These are phyloP conservation scores for Yamagishiella unicocca DNA, from an alignment of 139 green algal species.

Conservation along the genomic window DNA sequence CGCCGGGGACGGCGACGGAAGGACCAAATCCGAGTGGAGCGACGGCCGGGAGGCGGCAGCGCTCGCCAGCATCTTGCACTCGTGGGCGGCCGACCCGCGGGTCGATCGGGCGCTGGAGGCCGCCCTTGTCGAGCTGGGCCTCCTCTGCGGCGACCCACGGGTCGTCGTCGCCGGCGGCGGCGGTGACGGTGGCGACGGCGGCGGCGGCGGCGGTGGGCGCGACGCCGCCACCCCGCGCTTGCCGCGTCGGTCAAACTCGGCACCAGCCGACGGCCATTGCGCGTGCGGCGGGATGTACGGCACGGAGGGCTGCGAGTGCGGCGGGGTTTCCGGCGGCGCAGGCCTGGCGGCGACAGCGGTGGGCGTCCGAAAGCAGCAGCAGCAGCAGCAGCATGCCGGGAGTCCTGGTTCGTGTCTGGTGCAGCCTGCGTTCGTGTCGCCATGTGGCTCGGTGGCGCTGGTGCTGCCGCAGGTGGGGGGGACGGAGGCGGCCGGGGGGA, in stretches of 20 bases:
- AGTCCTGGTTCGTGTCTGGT: neutral
- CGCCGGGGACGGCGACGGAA: neutral
- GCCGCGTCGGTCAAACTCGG: neutral
- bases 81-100: neutral
- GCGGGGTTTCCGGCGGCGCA: neutral
- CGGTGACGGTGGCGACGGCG: neutral
- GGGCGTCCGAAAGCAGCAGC: neutral
- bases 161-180: neutral
- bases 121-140: neutral
- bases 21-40: no score
- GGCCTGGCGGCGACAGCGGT: neutral
- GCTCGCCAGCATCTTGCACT: neutral
- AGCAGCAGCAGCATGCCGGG: neutral
- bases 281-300: neutral
- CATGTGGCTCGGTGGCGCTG: constrained; percentile 16
- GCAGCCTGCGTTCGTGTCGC: constrained; percentile 14
- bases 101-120: neutral
- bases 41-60: neutral
- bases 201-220: neutral
- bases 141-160: neutral
- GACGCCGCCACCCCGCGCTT: neutral
- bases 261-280: neutral
- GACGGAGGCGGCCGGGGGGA: no score
- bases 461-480: constrained; percentile 9
- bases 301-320: neutral